Evolutionary conservation across 73 alveolate genomes (phyloP), one percentile per base, ranked within the genome.

Genomic region (Blepharisma japonicum): DNA sequence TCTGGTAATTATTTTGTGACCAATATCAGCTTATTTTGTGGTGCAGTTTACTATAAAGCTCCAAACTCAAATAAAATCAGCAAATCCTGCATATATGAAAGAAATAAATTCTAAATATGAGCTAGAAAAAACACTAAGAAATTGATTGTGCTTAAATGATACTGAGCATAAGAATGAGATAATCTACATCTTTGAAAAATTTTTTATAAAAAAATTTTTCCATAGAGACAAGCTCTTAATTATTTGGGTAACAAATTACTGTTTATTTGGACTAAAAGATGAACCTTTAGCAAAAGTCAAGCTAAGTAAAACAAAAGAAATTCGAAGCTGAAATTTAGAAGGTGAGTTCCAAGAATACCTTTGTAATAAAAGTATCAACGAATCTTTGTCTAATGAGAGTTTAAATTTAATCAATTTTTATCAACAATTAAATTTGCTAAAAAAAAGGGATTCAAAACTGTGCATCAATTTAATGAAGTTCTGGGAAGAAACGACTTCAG

Each of bases 201-300:
- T 38, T 56, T 56, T 7, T 21, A 20, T 7, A 56, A 21, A 56
- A 14, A 56, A 56, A 9, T 20, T 6, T 38, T 56, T 14, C 18
- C 45, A 38, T 9, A 56, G 45, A 56, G 45, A 56, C 20, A 8
- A 8, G 6, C 9, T 20, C 9, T 7, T 21, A 20, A 21, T 56
- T 56, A 9, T 56, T 9, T 56, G 72, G 72, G 8, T 56, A 9
- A 9, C 72, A 20, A 56, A 56, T 20, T 56, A 9, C 45, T 56
- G 72, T 20, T 56, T 9, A 7, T 56, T 14, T 21, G 6, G 45
- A 7, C 20, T 56, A 7, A 38, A 56, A 56, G 72, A 56, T 20
- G 72, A 56, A 6, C 7, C 7, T 56, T 21, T 56, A 14, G 45
- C 72, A 6, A 56, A 38, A 56, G 18, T 56, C 72, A 56, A 56